Conservation (phyloP, 345 rosid species). For the Cardamine occulta region DNA sequence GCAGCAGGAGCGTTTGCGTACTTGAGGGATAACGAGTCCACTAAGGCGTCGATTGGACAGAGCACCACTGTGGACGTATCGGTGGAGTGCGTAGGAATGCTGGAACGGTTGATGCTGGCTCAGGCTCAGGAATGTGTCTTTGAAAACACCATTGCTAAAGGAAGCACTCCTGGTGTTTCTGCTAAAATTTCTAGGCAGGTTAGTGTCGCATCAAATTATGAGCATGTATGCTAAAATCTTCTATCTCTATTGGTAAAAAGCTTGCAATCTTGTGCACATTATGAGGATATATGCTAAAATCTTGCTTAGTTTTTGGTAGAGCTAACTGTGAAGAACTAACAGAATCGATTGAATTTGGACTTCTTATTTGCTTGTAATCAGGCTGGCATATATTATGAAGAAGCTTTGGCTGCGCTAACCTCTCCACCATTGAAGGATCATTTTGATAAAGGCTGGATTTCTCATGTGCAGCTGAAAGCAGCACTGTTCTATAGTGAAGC, state of each 20-base stretch:
- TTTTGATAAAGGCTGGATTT: conserved; percentile 90
- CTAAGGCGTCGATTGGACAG: conserved; percentile 76
- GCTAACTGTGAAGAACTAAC: not conserved
- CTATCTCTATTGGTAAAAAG: not conserved
- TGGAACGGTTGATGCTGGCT: conserved; percentile 93
- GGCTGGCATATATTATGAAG: conserved; percentile 95
- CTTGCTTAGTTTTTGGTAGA: not conserved
- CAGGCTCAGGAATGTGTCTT: conserved; percentile 98
- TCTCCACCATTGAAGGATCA: conserved; percentile 86
- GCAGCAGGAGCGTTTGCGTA: conserved; percentile 86
- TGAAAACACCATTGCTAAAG: conserved; percentile 94
- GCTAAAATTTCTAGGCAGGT: conserved; percentile 96
- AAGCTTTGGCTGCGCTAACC: conserved; percentile 76
- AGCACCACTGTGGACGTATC: conserved; percentile 83
- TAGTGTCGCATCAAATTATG: conserved; percentile 21
- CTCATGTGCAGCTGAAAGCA: conserved; percentile 92
- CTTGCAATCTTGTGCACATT: not conserved
- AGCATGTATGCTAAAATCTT: not conserved
- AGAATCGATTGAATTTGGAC: not conserved
- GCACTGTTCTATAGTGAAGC: conserved; percentile 85
- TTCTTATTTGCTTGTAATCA: conserved; percentile 41
- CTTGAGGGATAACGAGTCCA: conserved; percentile 73
- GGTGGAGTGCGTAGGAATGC: conserved; percentile 89
- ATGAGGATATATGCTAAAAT: not conserved
- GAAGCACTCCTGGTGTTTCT: conserved; percentile 94